phyloP scores from a whole-genome alignment of 352 stramenopile species.

The Phytophthora europaea region DNA sequence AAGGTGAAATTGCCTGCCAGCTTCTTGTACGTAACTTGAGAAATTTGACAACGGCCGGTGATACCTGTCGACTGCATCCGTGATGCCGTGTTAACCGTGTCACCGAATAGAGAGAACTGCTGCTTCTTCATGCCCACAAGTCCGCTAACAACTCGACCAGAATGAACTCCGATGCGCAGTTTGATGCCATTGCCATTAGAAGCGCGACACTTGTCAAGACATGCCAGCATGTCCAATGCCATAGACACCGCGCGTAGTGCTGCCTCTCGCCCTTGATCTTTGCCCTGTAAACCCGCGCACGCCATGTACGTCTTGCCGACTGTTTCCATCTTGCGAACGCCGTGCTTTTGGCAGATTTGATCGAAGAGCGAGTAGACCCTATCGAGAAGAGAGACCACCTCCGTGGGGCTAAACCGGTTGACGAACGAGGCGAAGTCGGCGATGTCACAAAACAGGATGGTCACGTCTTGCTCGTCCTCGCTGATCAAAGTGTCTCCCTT shows the following conservation, averaged over 20 bases:
- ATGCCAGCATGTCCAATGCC: constrained; percentile 81
- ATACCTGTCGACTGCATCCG: constrained; percentile 92
- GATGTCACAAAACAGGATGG: constrained; percentile 90
- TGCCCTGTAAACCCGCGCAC: constrained; percentile 86
- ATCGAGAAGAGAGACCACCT: constrained; percentile 90
- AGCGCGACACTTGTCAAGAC: constrained; percentile 73
- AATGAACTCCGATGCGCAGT: constrained; percentile 93
- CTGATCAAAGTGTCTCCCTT: constrained; percentile 85
- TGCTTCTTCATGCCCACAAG: constrained; percentile 94
- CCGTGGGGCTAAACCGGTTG: constrained; percentile 76
- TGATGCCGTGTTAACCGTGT: constrained; percentile 92
- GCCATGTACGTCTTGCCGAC: constrained; percentile 95
- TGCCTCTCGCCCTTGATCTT: constrained; percentile 77
- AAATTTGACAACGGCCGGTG: constrained; percentile 83
- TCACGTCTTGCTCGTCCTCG: constrained; percentile 90
- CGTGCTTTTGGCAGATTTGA: constrained; percentile 91
- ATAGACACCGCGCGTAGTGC: constrained; percentile 81
- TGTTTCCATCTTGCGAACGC: constrained; percentile 94
- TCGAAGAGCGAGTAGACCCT: constrained; percentile 95
- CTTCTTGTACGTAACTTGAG: constrained; percentile 87
- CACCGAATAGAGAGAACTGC: constrained; percentile 94
- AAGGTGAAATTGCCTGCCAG: constrained; percentile 80
- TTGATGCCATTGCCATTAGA: constrained; percentile 89
- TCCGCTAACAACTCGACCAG: constrained; percentile 87
- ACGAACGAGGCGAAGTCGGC: constrained; percentile 85